These are phyloP conservation scores for Solanum gandarillasii DNA, from an alignment of 257 asterid genomes.

Conservation along the genomic window DNA sequence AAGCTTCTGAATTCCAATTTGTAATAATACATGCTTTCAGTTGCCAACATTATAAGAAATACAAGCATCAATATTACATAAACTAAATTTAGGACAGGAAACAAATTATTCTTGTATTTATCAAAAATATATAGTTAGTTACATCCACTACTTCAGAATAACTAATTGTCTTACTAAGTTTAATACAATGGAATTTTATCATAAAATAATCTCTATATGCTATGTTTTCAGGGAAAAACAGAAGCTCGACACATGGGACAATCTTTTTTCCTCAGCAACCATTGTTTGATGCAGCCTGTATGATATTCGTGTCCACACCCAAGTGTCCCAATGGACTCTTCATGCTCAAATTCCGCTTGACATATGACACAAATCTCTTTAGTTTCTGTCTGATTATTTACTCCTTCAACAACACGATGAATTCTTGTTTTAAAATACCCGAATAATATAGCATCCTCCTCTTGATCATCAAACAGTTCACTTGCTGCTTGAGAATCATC, in stretches of 20 bases:
- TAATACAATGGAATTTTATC: too few species aligned
- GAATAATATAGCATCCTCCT: background rate
- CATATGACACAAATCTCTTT: background rate
- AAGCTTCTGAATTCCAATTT: too few species aligned
- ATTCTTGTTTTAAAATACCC: too few species aligned
- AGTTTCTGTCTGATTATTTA: background rate
- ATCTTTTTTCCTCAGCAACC: background rate
- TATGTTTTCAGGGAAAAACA: background rate
- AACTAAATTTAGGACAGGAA: background rate
- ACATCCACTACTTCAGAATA: too few species aligned
- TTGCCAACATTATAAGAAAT: too few species aligned
- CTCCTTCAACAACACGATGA: background rate
- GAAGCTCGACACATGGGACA: slow-evolving; percentile 3
- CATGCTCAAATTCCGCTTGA: background rate
- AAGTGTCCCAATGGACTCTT: background rate
- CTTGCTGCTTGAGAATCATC: background rate
- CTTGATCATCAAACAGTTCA: background rate
- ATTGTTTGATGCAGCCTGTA: background rate
- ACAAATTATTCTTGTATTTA: background rate
- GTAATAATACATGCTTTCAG: too few species aligned
- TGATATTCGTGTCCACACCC: background rate
- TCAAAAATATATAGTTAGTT: background rate
- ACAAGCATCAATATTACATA: too few species aligned
- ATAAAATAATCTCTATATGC: too few species aligned
- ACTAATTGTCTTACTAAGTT: too few species aligned